Base-by-base conservation (phyloP, 305 asterid species). In the Ilex paraguariensis region DNA sequence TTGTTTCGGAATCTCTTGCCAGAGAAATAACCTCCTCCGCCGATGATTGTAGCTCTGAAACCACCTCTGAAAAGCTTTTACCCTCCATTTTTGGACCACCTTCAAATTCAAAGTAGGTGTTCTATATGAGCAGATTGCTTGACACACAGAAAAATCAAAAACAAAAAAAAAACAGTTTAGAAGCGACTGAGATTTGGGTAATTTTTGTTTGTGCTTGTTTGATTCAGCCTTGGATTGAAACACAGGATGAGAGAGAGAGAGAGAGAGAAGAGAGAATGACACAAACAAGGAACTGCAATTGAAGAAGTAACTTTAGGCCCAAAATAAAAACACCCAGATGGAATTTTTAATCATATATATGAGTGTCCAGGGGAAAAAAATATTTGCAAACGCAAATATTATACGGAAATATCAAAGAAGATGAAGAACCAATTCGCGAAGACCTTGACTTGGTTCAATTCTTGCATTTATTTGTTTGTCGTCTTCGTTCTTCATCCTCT, bases 1-100 rank as follows among this genome's bases (percentile, higher is more conserved):
- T 74, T 8, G 61, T 52, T 50, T 77, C 75, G 10, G 90, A 76
- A 77, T 68, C 62, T 40, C 74, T 64, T 31, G 84, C 68, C n/a
- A 66, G 65, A 44, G 83, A 78, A 70, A 65, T 75, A 56, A 69
- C 75, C 15, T 73, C 78, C 39, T 67, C 75, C 4, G 63, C 60
- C 56, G 66, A 53, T 17, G 70, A 60, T 59, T 62, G 66, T 4
- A 52, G 65, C 16, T 75, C 74, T 13, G 68, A 58, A 10, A 52
- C 56, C 21, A 56, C 57, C 52, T 70, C 63, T 31, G 75, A 54
- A 7, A 40, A 56, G 56, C 51, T 62, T 31, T 54, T 66, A 59
- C 55, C 72, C 49, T 74, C 84, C 87, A 82, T 80, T 42, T 59
- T 63, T 58, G 11, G 3, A 10, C 51, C 42, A 16, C 42, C 30